phyloP scores from a whole-genome alignment of 352 stramenopile genomes.

The Phytophthora sp. region DNA sequence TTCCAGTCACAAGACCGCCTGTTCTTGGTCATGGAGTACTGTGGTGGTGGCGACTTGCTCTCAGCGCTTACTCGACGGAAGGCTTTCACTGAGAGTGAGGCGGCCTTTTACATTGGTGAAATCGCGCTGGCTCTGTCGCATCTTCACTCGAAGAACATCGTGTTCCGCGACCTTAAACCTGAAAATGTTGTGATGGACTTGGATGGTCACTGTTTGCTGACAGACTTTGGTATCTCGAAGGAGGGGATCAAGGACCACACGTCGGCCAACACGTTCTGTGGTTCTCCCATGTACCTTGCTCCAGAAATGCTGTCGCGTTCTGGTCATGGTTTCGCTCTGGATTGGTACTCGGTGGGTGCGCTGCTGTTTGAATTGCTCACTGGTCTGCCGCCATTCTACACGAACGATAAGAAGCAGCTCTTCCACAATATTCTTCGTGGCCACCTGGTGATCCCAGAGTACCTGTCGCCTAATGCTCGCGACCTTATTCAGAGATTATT shows the following conservation, averaged over 20 bases:
- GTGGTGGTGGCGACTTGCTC: conserved; percentile 77
- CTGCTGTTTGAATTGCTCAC: conserved; percentile 84
- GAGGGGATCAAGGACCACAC: conserved; percentile 88
- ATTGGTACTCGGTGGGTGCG: conserved; percentile 87
- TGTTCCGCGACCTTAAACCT: conserved; percentile 88
- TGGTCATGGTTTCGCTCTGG: conserved; percentile 80
- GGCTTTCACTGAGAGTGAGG: conserved; percentile 79
- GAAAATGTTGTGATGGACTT: conserved; percentile 90
- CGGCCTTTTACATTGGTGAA: conserved; percentile 87
- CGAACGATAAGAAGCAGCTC: conserved; percentile 90
- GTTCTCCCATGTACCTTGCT: conserved; percentile 87
- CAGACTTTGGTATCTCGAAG: conserved; percentile 89
- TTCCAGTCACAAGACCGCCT: conserved; percentile 87
- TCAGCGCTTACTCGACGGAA: conserved; percentile 80
- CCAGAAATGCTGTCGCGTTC: conserved; percentile 85
- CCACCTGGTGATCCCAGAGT: conserved; percentile 81
- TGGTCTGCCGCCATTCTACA: conserved; percentile 87
- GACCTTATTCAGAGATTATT: conserved; percentile 84
- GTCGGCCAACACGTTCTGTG: conserved; percentile 87
- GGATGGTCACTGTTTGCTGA: conserved; percentile 82
- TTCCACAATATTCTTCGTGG: conserved; percentile 91
- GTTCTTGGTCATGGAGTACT: conserved; percentile 91
- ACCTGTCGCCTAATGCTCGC: conserved; percentile 74
- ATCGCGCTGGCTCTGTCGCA: conserved; percentile 83
- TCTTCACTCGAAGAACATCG: conserved; percentile 88